Evolutionary conservation across 805 yeast genomes (phyloP).

Genomic region (Metschnikowia gelsemii): DNA sequence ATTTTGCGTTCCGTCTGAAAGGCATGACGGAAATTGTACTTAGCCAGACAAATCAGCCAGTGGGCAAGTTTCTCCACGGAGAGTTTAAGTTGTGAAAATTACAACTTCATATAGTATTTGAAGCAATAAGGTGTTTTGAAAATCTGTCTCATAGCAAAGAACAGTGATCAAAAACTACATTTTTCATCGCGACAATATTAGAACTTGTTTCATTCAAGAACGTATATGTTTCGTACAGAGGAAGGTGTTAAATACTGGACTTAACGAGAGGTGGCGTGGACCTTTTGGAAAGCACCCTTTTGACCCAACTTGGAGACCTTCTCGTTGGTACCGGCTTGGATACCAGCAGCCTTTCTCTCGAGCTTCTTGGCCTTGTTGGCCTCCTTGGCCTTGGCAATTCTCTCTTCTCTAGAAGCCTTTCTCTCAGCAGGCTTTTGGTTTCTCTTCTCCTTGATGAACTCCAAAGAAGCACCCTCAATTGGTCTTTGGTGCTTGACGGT

Average conservation of each 20-base stretch:
- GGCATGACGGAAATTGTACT: slow-evolving; percentile 19
- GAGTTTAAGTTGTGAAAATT: slow-evolving; percentile 12
- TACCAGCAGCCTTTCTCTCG: slow-evolving; percentile 89
- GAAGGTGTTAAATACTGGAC: slow-evolving; percentile 8
- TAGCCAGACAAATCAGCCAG: slow-evolving; percentile 10
- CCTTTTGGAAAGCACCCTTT: slow-evolving; percentile 98
- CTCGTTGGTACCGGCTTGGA: slow-evolving; percentile 60
- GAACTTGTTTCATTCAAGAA: slow-evolving; percentile 17
- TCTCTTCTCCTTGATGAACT: slow-evolving; percentile 97
- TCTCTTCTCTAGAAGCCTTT: slow-evolving; percentile 95
- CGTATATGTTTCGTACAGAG: slow-evolving; percentile 11
- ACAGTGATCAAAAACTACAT: too few species aligned
- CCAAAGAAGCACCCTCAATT: slow-evolving; percentile 98
- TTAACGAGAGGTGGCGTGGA: slow-evolving; percentile 95
- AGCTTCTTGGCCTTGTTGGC: slow-evolving; percentile 90
- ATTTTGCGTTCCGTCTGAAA: slow-evolving; percentile 24
- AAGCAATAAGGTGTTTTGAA: too few species aligned
- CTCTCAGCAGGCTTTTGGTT: slow-evolving; percentile 93
- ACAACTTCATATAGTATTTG: background rate
- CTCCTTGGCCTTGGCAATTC: slow-evolving; percentile 79
- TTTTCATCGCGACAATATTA: background rate
- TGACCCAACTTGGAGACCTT: slow-evolving; percentile 83
- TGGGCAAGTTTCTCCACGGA: slow-evolving; percentile 18
- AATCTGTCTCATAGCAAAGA: too few species aligned
- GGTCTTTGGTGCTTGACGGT: slow-evolving; percentile 98